A percentile compares a stretch with the other conserved stretches of the same genome.
Evolutionary conservation across 306 rosid genomes (phyloP).

Genomic region (Geum urbanum): DNA sequence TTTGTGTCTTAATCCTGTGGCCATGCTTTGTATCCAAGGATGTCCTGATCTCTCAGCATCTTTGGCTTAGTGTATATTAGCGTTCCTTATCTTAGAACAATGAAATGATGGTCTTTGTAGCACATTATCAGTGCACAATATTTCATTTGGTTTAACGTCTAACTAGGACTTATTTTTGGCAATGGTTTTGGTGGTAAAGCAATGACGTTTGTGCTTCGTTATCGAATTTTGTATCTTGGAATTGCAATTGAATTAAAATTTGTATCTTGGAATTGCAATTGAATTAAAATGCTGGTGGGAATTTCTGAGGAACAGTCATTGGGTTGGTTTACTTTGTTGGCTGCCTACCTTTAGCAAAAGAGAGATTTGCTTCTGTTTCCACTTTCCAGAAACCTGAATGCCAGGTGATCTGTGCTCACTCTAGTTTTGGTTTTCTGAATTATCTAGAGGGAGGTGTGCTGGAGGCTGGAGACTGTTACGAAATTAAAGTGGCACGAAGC

Average conservation of each 20-base stretch:
- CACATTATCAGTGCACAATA: neutral
- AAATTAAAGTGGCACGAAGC: no score
- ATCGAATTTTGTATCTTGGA: neutral
- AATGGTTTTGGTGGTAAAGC: constrained; percentile 7
- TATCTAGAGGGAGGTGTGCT: no score
- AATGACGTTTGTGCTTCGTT: neutral
- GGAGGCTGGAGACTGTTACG: no score
- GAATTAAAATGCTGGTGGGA: neutral
- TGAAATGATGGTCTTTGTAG: neutral
- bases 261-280: neutral
- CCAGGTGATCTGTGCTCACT: no score
- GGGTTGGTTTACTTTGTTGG: neutral
- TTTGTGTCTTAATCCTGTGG: neutral
- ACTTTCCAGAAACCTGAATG: no score
- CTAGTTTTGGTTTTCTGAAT: no score
- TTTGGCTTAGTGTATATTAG: neutral
- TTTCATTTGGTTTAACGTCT: neutral
- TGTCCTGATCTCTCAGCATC: constrained; percentile 1
- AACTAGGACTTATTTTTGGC: neutral
- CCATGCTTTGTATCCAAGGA: neutral
- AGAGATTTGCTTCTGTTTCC: no score
- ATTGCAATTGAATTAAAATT: neutral
- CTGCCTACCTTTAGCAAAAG: neutral
- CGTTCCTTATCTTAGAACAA: neutral
- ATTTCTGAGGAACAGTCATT: neutral